Percentiles rank a stretch among this genome's conserved stretches.
phyloP scores from a whole-genome alignment of 2,329 filamentous ascomycete species.

The Lachnellula hyalina region DNA sequence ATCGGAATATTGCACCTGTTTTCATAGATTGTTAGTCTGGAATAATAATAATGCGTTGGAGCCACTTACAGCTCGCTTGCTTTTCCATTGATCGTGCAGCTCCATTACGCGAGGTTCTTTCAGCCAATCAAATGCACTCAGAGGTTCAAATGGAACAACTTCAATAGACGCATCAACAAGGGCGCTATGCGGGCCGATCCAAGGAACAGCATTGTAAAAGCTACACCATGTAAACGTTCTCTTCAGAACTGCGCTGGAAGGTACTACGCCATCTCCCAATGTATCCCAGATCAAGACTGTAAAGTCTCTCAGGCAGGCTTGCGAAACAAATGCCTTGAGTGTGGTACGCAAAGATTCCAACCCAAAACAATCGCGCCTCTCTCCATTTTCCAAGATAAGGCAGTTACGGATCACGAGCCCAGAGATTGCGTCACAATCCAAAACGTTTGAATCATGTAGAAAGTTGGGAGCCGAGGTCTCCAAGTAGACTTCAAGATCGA shows the following conservation, averaged over 20 bases:
- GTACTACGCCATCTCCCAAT: conserved; percentile 33
- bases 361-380: conserved; percentile 40
- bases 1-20: conserved; percentile 3
- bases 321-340: conserved; percentile 40
- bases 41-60: background rate
- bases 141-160: conserved; percentile 32
- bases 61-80: conserved; percentile 20
- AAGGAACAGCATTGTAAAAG: conserved; percentile 41
- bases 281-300: conserved; percentile 42
- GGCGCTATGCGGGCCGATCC: conserved; percentile 37
- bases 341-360: conserved; percentile 37
- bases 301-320: conserved; percentile 40
- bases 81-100: conserved; percentile 38
- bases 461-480: conserved; percentile 38
- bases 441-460: conserved; percentile 31
- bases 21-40: background rate
- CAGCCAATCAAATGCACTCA: conserved; percentile 42
- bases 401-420: conserved; percentile 40
- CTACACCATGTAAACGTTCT: conserved; percentile 41
- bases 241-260: conserved; percentile 39
- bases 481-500: conserved; percentile 37
- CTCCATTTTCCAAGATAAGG: conserved; percentile 36
- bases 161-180: conserved; percentile 33
- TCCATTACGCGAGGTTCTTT: conserved; percentile 41
- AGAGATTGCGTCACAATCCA: conserved; percentile 32